phyloP scores from a whole-genome alignment of 73 alveolate genomes.

The Loxodes magnus region DNA sequence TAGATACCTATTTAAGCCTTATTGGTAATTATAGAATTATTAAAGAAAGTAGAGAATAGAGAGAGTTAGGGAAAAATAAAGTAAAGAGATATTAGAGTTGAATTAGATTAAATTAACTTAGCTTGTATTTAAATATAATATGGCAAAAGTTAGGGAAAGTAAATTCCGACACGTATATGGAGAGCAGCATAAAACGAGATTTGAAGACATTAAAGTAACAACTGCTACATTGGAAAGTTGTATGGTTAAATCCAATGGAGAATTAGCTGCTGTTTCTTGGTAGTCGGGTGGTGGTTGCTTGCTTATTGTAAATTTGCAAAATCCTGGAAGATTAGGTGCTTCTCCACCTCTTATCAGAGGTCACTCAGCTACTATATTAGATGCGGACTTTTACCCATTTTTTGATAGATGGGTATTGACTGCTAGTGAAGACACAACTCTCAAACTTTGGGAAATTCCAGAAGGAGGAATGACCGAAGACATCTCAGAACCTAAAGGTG shows the following conservation, averaged over 20 bases:
- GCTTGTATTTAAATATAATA: no score
- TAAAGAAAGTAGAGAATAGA: no score
- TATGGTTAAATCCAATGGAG: constrained; percentile 26
- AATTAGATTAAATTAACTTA: no score
- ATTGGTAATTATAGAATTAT: no score
- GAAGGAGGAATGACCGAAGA: constrained; percentile 69
- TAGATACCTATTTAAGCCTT: no score
- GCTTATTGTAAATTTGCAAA: constrained; percentile 3
- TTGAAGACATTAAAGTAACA: constrained; percentile 28
- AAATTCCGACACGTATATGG: constrained; percentile 30
- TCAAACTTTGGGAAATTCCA: constrained; percentile 82
- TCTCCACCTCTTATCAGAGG: constrained; percentile 71
- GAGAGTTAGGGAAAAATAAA: no score
- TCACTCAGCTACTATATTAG: constrained; percentile 77
- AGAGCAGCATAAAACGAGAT: constrained; percentile 20
- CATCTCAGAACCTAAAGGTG: constrained; percentile 58
- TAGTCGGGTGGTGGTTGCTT: constrained; percentile 33
- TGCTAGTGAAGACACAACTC: constrained; percentile 83
- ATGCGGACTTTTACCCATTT: constrained; percentile 91
- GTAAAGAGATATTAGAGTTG: no score
- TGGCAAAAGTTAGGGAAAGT: constrained; percentile 3
- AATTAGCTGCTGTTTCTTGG: constrained; percentile 23
- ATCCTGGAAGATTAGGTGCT: constrained; percentile 19
- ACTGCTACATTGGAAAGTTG: constrained; percentile 25
- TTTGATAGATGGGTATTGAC: constrained; percentile 73